Evolutionary conservation across 2,329 filamentous ascomycete genomes (phyloP), one percentile per base, ranked within the genome.

Genomic region (Apiospora hydei): DNA sequence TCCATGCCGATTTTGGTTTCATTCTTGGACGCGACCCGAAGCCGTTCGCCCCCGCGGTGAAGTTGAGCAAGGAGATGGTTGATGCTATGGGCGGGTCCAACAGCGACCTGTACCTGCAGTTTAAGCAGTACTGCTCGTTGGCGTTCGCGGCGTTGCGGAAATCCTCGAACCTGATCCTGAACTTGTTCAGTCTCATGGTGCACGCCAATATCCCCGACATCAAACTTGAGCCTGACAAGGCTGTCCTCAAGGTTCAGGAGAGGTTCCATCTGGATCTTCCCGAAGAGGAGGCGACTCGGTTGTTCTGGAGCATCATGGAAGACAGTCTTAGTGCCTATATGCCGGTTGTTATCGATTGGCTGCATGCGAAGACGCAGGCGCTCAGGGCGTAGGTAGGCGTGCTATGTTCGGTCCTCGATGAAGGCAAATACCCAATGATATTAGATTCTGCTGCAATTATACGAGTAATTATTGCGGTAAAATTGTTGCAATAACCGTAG

Each of bases 1-100:
- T 99, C 88, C 96, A 99, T 81, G 95, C 96, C 43, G 96, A 99
- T 82, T 99, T 99, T 78, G 96, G 97, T 57, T 99, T 97, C 83
- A 99, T 99, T 74, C 92, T 99, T 1, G 96, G 96, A 24, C 93
- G 96, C 53, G 96, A 99, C 77, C 96, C 96, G 0, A 99, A 99
- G 80, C 96, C 96, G 0, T 98, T 99, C 80, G 96, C 96, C 0
- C 96, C 96, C 0, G 91, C 96, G 70, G 98, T 99, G 92, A 99
- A 99, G 82, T 90, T 99, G 11, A 96, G 93, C 79, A 96, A 95
- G 77, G 96, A 99, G 80, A 99, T 99, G 96, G 94, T 98, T 4
- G 96, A 99, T 78, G 96, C 95, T 74, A 98, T 99, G 94, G 97
- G 97, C 53, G 96, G 96, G 16, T 88, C 91, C 10, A 88, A 89